Base-by-base conservation (phyloP, 768 basidiomycete genomes). In the Termitomyces sp. region DNA sequence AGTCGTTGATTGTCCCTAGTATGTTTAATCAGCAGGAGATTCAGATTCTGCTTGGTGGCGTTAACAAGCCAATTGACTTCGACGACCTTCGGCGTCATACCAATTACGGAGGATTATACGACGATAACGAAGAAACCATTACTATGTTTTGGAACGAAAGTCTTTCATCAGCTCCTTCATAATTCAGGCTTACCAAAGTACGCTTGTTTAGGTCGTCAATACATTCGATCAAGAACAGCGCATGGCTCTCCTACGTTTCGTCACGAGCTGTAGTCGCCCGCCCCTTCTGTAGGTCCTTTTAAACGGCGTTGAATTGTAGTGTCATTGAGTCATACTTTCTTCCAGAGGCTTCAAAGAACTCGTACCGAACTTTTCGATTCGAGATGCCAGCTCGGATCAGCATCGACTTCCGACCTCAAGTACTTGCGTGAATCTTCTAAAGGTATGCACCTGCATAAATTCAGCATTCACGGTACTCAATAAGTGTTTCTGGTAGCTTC, bases 21-120 rank as follows among this genome's bases (percentile, higher is more conserved):
- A 96, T 98, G 92, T 99, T 98, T 76, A 96, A 98, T 72, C 96
- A 96, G 65, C 91, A 93, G 70, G 97, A 98, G 73, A 79, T 98
- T 4, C 94, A 95, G 70, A 89, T 96, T 52, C 78, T 98, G 1
- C 80, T 99, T 6, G 96, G 96, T 0, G 94, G 93, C 7, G 90
- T 91, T 37, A 90, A 96, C 62, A 79, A 91, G 0, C 89, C 90
- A 0, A 88, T 96, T 51, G 91, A 96, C 69, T 65, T 98, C 8
- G 86, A 89, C 15, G 96, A 99, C 72, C 73, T 98, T 60, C 79
- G 87, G 60, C 68, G 71, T 9, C 79, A 98, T 67, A 92, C 92
- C 0, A 83, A 87, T 55, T 94, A 96, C 63, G 93, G 94, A 1
- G 94, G 95, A 5, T 68, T 88, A 20, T 94, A 88, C 67, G 80